phyloP scores from a whole-genome alignment of 2,329 filamentous ascomycete species.

The Aspergillus piperis region DNA sequence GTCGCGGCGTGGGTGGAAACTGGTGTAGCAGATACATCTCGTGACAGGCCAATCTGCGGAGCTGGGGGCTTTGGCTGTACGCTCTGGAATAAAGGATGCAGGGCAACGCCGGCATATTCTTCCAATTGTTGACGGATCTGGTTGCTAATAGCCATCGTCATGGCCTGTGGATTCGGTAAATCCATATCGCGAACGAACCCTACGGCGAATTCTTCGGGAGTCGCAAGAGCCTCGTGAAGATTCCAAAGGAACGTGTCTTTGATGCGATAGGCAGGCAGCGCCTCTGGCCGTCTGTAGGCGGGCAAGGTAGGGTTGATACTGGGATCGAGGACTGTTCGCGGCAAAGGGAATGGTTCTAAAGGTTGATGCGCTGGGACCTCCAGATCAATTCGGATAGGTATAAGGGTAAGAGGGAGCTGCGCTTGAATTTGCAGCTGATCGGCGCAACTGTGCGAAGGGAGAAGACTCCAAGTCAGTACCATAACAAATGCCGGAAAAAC shows the following conservation, averaged over 20 bases:
- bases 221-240: constrained; percentile 88
- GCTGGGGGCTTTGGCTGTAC: constrained; percentile 29
- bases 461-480: constrained; percentile 12
- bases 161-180: constrained; percentile 70
- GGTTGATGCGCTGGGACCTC: constrained; percentile 73
- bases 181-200: constrained; percentile 90
- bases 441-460: constrained; percentile 45
- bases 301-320: constrained; percentile 66
- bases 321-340: constrained; percentile 44
- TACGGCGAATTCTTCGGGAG: constrained; percentile 93
- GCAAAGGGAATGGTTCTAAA: constrained; percentile 49
- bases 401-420: constrained; percentile 80
- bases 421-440: constrained; percentile 66
- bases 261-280: constrained; percentile 80
- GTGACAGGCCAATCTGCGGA: constrained; percentile 45
- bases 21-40: constrained; percentile 57
- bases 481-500: neutral
- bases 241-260: constrained; percentile 99
- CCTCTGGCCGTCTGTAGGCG: constrained; percentile 76
- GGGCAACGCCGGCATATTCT: constrained; percentile 90
- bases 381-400: constrained; percentile 94
- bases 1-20: constrained; percentile 55
- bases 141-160: constrained; percentile 80
- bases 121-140: constrained; percentile 95
- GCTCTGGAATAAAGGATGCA: constrained; percentile 84